Conservation (phyloP, 164 flowering plant species). For the Dillenia suffruticosa region DNA sequence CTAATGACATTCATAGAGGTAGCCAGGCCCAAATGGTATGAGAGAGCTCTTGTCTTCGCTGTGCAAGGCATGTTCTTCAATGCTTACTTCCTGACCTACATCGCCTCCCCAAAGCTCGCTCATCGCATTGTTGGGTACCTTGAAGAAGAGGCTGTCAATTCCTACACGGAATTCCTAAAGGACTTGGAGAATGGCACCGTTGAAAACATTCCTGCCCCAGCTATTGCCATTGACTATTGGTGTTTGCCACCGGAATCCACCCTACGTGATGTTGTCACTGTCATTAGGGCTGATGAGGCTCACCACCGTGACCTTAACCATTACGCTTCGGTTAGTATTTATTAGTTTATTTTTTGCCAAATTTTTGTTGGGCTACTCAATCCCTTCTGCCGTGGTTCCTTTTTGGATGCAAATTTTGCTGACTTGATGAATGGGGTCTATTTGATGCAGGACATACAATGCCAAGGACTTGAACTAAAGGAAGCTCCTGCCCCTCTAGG, state of each 20-base stretch:
- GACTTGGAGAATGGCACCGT: conserved; percentile 36
- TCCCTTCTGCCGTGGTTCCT: not conserved
- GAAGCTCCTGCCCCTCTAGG: conserved; percentile 39
- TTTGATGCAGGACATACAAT: conserved; percentile 35
- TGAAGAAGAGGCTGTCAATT: conserved; percentile 45
- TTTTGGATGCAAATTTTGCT: not conserved
- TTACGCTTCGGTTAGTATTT: conserved; percentile 51
- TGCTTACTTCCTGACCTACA: conserved; percentile 31
- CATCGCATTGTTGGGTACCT: conserved; percentile 42
- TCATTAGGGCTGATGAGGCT: conserved; percentile 70
- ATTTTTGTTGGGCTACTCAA: not conserved
- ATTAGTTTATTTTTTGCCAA: not conserved
- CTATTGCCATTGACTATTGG: conserved; percentile 81
- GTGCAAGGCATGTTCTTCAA: conserved; percentile 52
- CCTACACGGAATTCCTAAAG: conserved; percentile 41
- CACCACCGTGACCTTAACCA: conserved; percentile 77
- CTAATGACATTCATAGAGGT: conserved; percentile 44
- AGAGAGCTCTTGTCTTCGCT: conserved; percentile 31
- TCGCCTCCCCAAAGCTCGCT: conserved; percentile 42
- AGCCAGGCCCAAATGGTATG: conserved; percentile 39
- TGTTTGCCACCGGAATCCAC: conserved; percentile 46
- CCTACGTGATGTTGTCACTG: conserved; percentile 58
- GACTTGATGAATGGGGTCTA: not conserved
- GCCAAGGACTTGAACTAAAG: conserved; percentile 26
- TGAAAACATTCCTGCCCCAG: conserved; percentile 46